A percentile compares a stretch with the other conserved stretches of the same genome.
Evolutionary conservation across 2,329 filamentous ascomycete genomes (phyloP).

Genomic region (Sclerotiophoma versabilis): DNA sequence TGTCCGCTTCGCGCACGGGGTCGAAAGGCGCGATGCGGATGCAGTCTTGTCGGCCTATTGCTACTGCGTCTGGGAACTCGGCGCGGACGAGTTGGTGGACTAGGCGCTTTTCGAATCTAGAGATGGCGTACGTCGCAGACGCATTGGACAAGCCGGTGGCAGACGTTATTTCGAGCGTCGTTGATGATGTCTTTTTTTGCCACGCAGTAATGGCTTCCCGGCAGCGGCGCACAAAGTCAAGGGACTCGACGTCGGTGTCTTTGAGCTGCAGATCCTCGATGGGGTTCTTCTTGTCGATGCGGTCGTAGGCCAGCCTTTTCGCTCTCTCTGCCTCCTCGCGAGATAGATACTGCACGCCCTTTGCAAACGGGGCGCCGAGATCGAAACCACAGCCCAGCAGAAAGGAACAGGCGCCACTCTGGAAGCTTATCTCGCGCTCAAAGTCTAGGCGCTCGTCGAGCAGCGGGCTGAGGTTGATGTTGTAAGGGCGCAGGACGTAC

Average conservation of each 20-base stretch:
- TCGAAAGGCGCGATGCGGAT: slow-evolving; percentile 54
- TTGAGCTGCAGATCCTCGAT: slow-evolving; percentile 58
- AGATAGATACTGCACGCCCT: slow-evolving; percentile 69
- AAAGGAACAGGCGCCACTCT: slow-evolving; percentile 68
- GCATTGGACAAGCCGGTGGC: slow-evolving; percentile 33
- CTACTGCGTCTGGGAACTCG: slow-evolving; percentile 61
- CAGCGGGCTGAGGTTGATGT: slow-evolving; percentile 67
- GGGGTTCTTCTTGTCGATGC: slow-evolving; percentile 48
- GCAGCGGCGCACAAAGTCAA: slow-evolving; percentile 59
- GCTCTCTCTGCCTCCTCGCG: slow-evolving; percentile 62
- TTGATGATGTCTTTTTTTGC: slow-evolving; percentile 39
- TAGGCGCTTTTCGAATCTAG: slow-evolving; percentile 67
- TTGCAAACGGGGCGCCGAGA: slow-evolving; percentile 62
- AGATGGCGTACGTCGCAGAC: slow-evolving; percentile 31
- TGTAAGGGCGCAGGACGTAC: slow-evolving; percentile 70
- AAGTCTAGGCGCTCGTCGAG: slow-evolving; percentile 62
- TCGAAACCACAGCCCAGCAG: slow-evolving; percentile 65
- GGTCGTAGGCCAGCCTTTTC: slow-evolving; percentile 53
- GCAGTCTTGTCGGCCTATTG: slow-evolving; percentile 52
- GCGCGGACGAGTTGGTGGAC: slow-evolving; percentile 71
- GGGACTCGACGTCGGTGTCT: slow-evolving; percentile 59
- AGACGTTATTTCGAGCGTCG: slow-evolving; percentile 39
- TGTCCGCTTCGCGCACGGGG: slow-evolving; percentile 53
- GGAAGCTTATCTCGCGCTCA: slow-evolving; percentile 66
- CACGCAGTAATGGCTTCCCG: slow-evolving; percentile 57